These are phyloP conservation scores for Colletotrichum sp. DNA, from an alignment of 2,329 filamentous ascomycete species.

Conservation along the genomic window DNA sequence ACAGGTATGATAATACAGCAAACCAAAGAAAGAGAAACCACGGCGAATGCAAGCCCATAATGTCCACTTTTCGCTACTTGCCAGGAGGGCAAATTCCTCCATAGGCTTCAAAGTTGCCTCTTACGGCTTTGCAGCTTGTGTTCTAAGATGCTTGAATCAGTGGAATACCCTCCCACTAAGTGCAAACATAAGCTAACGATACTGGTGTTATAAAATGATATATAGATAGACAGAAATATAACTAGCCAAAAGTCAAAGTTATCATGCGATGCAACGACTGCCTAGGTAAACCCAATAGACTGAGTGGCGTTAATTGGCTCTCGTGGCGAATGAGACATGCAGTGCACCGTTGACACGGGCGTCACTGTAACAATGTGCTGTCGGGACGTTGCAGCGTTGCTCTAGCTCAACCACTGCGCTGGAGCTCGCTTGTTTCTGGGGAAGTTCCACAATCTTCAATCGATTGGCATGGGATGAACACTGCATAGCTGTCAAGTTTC, in stretches of 20 bases:
- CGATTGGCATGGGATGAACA: not conserved
- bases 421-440: not conserved
- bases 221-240: fast-evolving
- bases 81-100: fast-evolving
- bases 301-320: not conserved
- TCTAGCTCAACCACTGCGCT: not conserved
- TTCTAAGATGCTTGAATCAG: not conserved
- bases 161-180: not conserved
- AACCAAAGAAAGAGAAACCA: fast-evolving
- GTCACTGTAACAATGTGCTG: not conserved
- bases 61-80: not conserved
- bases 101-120: too few species aligned
- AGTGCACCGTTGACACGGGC: not conserved
- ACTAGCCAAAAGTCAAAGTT: not conserved
- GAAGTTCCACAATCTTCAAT: not conserved
- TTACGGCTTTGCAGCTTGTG: not conserved
- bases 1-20: not conserved
- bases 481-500: not conserved
- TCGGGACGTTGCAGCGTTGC: not conserved
- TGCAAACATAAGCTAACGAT: fast-evolving
- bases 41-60: fast-evolving
- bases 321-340: not conserved
- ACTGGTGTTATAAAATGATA: fast-evolving
- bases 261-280: not conserved
- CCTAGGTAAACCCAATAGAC: not conserved